phyloP scores from a whole-genome alignment of 805 yeast genomes.

The Monosporozyma aerobia region DNA sequence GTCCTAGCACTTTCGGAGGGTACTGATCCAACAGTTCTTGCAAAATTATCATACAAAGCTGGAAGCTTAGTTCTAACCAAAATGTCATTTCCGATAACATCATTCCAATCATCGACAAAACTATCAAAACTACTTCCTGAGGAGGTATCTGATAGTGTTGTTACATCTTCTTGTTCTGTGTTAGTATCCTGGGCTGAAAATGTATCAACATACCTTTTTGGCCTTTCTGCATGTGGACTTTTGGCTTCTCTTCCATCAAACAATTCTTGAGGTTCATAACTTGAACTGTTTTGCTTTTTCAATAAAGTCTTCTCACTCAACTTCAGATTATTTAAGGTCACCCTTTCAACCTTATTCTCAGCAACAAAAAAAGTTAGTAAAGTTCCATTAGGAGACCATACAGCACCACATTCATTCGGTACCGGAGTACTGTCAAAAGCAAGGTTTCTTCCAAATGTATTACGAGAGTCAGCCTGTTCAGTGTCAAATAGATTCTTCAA shows the following conservation, averaged over 20 bases:
- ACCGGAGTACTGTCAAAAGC: slow-evolving; percentile 74
- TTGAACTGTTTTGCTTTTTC: slow-evolving; percentile 11
- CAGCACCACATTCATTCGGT: slow-evolving; percentile 90
- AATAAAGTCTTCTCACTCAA: slow-evolving; percentile 19
- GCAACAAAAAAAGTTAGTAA: slow-evolving; percentile 76
- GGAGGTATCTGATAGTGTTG: slow-evolving; percentile 21
- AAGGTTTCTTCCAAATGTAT: slow-evolving; percentile 13
- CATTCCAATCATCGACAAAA: slow-evolving; percentile 61
- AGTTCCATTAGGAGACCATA: slow-evolving; percentile 73
- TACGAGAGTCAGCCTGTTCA: slow-evolving; percentile 3
- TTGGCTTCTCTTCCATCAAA: slow-evolving; percentile 4
- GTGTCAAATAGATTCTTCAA: slow-evolving; percentile 23
- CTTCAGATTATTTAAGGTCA: slow-evolving; percentile 28
- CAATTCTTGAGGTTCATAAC: not conserved
- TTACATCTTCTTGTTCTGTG: slow-evolving; percentile 8
- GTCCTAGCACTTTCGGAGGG: slow-evolving; percentile 20
- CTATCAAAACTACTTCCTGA: slow-evolving; percentile 41
- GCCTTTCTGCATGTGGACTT: slow-evolving; percentile 9
- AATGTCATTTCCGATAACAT: slow-evolving; percentile 49
- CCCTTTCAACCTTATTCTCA: slow-evolving; percentile 34
- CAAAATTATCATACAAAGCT: slow-evolving; percentile 30
- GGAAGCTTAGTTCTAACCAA: slow-evolving; percentile 43
- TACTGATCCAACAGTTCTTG: slow-evolving; percentile 18
- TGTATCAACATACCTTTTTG: slow-evolving; percentile 29
- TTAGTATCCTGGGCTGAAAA: slow-evolving; percentile 9